Percentiles rank a stretch among this genome's conserved stretches.
These are phyloP conservation scores for Trypanosoma platydactyli DNA, from an alignment of 208 protist species.

Conservation along the genomic window DNA sequence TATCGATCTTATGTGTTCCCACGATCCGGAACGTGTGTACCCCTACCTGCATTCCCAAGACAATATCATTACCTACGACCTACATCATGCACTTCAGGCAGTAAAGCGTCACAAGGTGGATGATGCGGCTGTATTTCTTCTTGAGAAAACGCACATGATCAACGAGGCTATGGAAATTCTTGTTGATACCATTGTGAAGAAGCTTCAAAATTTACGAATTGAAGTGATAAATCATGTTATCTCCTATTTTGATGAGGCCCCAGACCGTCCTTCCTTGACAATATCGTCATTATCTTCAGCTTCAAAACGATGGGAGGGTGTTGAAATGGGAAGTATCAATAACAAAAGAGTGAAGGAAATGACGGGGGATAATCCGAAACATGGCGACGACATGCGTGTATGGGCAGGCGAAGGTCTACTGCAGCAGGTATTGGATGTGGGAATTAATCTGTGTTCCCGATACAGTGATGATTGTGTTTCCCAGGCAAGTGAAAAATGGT, in stretches of 20 bases:
- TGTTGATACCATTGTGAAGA: constrained; percentile 22
- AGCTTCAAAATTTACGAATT: constrained; percentile 12
- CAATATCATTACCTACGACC: constrained; percentile 60
- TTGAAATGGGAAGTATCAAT: neutral
- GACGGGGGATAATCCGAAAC: too few relatives aligned
- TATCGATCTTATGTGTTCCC: constrained; percentile 75
- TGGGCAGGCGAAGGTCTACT: constrained; percentile 30
- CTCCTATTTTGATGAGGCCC: neutral
- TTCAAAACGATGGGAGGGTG: neutral
- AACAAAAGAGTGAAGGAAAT: neutral
- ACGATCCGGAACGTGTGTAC: constrained; percentile 62
- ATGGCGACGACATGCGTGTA: neutral
- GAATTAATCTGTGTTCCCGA: constrained; percentile 46
- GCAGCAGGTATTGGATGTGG: constrained; percentile 40
- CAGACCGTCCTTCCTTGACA: neutral
- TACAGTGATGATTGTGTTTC: constrained; percentile 27
- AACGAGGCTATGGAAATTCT: constrained; percentile 64
- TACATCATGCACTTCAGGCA: constrained; percentile 45
- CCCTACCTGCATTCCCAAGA: constrained; percentile 48
- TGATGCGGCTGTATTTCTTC: constrained; percentile 66
- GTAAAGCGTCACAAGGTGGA: constrained; percentile 53
- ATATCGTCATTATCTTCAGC: neutral
- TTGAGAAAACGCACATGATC: constrained; percentile 54
- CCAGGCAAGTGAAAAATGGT: constrained; percentile 36
- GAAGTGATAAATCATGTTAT: constrained; percentile 15